These are phyloP conservation scores for Cladophialophora exuberans DNA, from an alignment of 2,329 filamentous ascomycete species.

Conservation along the genomic window DNA sequence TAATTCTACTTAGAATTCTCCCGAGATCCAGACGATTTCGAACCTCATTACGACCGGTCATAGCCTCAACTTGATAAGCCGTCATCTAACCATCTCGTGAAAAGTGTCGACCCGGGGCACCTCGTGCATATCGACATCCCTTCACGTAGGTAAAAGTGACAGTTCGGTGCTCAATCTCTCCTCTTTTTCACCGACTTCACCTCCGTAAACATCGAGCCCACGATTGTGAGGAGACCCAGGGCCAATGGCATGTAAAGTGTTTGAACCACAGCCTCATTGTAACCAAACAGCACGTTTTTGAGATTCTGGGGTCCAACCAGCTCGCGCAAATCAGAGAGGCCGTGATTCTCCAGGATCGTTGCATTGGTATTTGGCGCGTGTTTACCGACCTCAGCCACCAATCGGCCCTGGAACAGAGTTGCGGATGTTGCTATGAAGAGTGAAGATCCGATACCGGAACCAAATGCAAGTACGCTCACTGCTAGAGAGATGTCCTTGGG, in stretches of 20 bases:
- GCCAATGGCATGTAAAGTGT: slow-evolving; percentile 27
- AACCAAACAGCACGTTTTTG: slow-evolving; percentile 18
- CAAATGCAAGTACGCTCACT: slow-evolving; percentile 39
- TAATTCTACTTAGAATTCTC: too few relatives aligned
- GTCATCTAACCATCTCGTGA: too few relatives aligned
- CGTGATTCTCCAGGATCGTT: slow-evolving; percentile 14
- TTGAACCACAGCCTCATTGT: slow-evolving; percentile 21
- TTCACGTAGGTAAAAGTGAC: too few relatives aligned
- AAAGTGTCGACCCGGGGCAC: too few relatives aligned
- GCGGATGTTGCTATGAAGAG: slow-evolving; percentile 22
- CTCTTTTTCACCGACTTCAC: slow-evolving; percentile 25
- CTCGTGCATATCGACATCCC: too few relatives aligned
- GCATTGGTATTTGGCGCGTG: slow-evolving; percentile 13
- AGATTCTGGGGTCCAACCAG: slow-evolving; percentile 17
- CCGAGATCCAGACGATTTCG: too few relatives aligned
- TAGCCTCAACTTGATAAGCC: too few relatives aligned
- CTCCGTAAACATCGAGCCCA: slow-evolving; percentile 19
- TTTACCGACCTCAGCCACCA: slow-evolving; percentile 15
- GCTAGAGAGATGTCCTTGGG: slow-evolving; percentile 33
- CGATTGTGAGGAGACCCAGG: slow-evolving; percentile 17
- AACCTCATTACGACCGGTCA: too few relatives aligned
- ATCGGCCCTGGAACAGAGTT: slow-evolving; percentile 22
- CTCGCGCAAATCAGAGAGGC: slow-evolving; percentile 21
- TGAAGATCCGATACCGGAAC: slow-evolving; percentile 13
- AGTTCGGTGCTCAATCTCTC: too few relatives aligned